These are phyloP conservation scores for Ustilago lituana DNA, from an alignment of 1,284 basidiomycete species.

Conservation along the genomic window DNA sequence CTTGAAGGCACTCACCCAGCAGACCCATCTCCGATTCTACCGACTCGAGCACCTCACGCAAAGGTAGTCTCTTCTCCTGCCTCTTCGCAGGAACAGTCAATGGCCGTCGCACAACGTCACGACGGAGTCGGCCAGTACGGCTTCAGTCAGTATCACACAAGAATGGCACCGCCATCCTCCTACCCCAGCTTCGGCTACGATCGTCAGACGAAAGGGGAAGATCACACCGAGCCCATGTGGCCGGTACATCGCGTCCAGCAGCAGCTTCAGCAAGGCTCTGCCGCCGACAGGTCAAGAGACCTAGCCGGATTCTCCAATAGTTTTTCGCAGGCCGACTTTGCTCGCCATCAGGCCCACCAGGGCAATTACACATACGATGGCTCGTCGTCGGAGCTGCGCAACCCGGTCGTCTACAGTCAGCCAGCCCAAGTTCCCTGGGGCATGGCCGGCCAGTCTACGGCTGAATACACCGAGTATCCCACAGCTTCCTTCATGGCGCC, in stretches of 20 bases:
- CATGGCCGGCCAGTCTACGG: constrained; percentile 8
- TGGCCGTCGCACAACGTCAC: constrained; percentile 45
- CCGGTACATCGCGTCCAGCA: constrained; percentile 27
- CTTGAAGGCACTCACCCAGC: neutral
- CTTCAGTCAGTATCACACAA: constrained; percentile 27
- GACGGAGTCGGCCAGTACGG: constrained; percentile 49
- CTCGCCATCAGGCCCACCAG: constrained; percentile 13
- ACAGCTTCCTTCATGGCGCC: constrained; percentile 33
- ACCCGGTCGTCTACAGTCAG: constrained; percentile 46
- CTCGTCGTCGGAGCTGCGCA: constrained; percentile 28
- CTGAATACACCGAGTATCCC: constrained; percentile 34
- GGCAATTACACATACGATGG: constrained; percentile 38
- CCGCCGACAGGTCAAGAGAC: constrained; percentile 20
- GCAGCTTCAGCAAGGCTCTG: constrained; percentile 15
- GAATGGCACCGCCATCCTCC: constrained; percentile 30
- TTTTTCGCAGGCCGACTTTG: constrained; percentile 25
- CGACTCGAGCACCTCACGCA: neutral
- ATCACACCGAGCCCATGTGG: constrained; percentile 29
- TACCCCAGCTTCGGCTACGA: constrained; percentile 25
- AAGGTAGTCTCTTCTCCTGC: constrained; percentile 13
- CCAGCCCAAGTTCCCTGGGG: constrained; percentile 26
- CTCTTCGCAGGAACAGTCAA: constrained; percentile 29
- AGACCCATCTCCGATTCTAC: neutral
- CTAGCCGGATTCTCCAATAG: constrained; percentile 9
- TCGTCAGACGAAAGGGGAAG: constrained; percentile 17